Conservation (phyloP, 345 rosid genomes). For the Acer saccharum region DNA sequence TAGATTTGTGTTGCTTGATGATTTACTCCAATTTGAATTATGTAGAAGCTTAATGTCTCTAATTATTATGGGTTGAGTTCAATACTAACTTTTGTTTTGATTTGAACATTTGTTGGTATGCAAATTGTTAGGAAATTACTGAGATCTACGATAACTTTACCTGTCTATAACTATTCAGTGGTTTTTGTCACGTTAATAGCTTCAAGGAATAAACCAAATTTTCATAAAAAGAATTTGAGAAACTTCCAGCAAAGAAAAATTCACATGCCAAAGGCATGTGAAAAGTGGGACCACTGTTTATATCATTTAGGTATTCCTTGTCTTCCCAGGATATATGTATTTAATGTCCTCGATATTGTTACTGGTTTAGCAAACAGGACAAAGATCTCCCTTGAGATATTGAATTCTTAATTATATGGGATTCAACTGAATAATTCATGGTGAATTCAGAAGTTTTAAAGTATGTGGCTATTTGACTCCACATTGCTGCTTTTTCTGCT, state of each 20-base stretch:
- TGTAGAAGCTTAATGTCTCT: background rate
- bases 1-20: background rate
- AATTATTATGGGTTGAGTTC: background rate
- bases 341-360: background rate
- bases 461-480: background rate
- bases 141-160: background rate
- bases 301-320: background rate
- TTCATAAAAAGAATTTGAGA: background rate
- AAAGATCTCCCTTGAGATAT: slow-evolving; percentile 9
- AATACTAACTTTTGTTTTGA: background rate
- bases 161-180: background rate
- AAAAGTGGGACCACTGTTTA: slow-evolving; percentile 2
- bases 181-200: background rate
- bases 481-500: background rate
- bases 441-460: slow-evolving; percentile 4
- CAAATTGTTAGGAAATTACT: slow-evolving; percentile 5
- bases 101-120: background rate
- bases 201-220: slow-evolving; percentile 1
- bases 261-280: background rate
- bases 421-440: background rate
- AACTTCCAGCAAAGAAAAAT: slow-evolving; percentile 4
- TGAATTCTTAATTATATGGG: slow-evolving; percentile 10
- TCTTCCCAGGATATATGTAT: background rate
- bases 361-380: slow-evolving; percentile 10
- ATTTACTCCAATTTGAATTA: background rate